Evolutionary conservation across 805 yeast species (phyloP), one percentile per base, ranked within the genome.

Genomic region (Teunomyces gatunensis): DNA sequence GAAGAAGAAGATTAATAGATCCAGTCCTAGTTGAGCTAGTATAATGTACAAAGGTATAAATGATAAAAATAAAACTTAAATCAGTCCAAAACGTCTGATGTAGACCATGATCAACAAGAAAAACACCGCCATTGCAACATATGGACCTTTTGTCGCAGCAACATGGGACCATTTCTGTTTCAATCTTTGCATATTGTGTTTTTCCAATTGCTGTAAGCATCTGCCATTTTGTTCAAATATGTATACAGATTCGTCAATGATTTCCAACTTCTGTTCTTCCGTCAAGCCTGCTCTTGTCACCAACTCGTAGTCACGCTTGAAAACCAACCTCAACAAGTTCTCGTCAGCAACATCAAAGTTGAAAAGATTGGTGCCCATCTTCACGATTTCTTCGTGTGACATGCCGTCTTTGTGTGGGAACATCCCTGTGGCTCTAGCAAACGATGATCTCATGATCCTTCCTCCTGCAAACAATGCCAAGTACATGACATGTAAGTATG

Each of bases 401-500:
- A 81, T 72, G 23, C 88, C 89, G 46, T 79, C 79, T 41, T 84
- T 79, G 55, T 84, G 83, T 7, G 96, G 95, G 75, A 87, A 86
- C 47, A 87, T 65, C 2, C 90, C 88, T 5, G 84, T 69, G 20
- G 89, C 84, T 57, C 77, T 80, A 44, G 83, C 72, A 25, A 88
- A 66, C 13, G 83, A 78, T 0, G 90, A 82, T 50, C 84, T 71
- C 80, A 89, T 76, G 29, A 88, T 73, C 52, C 83, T 74, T 13
- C 95, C 96, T 44, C 96, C 96, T 1, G 96, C 96, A 69, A 88
- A 88, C 44, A 88, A 75, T 0, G 94, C 96, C 59, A 88, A 69
- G 66, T 88, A 88, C 81, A 88, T 77, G 42, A 87, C 94, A 62
- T 88, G 96, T 71, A 89, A 80, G 64, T 88, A 88, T 4, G 96